phyloP scores from a whole-genome alignment of 306 rosid species.

The Abrus precatorius region DNA sequence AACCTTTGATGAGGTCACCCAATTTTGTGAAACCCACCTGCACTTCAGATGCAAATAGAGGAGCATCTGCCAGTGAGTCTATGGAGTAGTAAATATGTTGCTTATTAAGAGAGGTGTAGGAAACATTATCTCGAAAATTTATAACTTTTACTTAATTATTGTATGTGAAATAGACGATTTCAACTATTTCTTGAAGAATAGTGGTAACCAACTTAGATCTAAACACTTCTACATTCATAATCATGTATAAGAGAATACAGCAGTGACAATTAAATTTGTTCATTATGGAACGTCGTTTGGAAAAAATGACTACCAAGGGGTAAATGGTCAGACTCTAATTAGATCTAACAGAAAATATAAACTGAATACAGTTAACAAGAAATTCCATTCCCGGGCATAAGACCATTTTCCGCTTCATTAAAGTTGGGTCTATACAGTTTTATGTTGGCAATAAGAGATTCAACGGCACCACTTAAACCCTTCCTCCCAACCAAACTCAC shows the following conservation, averaged over 20 bases:
- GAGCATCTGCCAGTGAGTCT: background rate
- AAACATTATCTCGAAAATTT: background rate
- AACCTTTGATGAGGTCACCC: too few relatives aligned
- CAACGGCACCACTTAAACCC: slow-evolving; percentile 63
- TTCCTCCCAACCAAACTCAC: slow-evolving; percentile 80
- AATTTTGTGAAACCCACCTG: too few relatives aligned
- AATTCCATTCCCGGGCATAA: slow-evolving; percentile 27
- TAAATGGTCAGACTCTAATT: slow-evolving; percentile 38
- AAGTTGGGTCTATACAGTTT: slow-evolving; percentile 56
- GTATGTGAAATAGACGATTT: background rate
- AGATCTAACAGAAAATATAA: slow-evolving; percentile 12
- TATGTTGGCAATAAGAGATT: slow-evolving; percentile 64
- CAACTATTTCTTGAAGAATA: slow-evolving; percentile 13
- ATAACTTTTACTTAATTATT: background rate
- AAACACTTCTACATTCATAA: background rate
- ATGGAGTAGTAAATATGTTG: background rate
- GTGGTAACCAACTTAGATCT: background rate
- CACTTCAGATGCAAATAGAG: too few relatives aligned
- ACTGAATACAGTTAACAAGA: slow-evolving; percentile 7
- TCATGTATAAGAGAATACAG: slow-evolving; percentile 27
- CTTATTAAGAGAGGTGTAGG: background rate
- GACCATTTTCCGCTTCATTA: slow-evolving; percentile 43
- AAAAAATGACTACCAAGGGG: slow-evolving; percentile 27
- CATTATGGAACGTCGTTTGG: slow-evolving; percentile 17
- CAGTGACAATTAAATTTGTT: slow-evolving; percentile 7